Evolutionary conservation across 108 stramenopile genomes (phyloP), one percentile per base, ranked within the genome.

Genomic region (Parmales sp.): DNA sequence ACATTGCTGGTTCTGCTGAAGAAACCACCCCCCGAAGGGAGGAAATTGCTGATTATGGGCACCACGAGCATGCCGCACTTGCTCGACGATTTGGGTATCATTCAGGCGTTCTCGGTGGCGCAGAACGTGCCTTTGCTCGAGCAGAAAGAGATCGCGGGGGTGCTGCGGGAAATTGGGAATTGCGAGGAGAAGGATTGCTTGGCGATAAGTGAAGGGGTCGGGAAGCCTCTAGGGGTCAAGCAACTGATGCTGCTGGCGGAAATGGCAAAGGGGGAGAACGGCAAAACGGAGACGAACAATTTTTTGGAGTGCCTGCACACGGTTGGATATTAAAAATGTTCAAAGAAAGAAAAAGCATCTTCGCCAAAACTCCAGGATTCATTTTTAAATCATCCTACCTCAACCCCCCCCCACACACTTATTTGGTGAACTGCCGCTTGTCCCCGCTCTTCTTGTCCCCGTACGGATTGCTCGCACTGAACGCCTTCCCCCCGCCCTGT

Each of bases 301-400:
- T 99, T 99, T 79, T 79, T 96, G 80, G 94, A 96, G 75, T 99
- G 98, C 66, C 82, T 99, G 34, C 88, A 95, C 71, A 95, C 93
- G 8, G 87, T 94, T 34, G 95, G 95, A 5, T 93, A 87, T 71
- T 95, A 79, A 63, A 43, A 19, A 50, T n/a, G n/a, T n/a, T n/a
- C n/a, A n/a, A n/a, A n/a, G n/a, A n/a, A n/a, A n/a, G n/a, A n/a
- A n/a, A n/a, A n/a, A n/a, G n/a, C n/a, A n/a, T n/a, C n/a, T n/a
- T n/a, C n/a, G n/a, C n/a, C n/a, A n/a, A n/a, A n/a, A n/a, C n/a
- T n/a, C n/a, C n/a, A n/a, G n/a, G n/a, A n/a, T n/a, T n/a, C n/a
- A n/a, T n/a, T n/a, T n/a, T n/a, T n/a, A n/a, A n/a, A n/a, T n/a
- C n/a, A n/a, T n/a, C n/a, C n/a, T n/a, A n/a, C n/a, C n/a, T n/a